A percentile compares a stretch with the other conserved stretches of the same genome.
Evolutionary conservation across 1,139 yeast genomes (phyloP).

Genomic region (Komagataea norvegica): DNA sequence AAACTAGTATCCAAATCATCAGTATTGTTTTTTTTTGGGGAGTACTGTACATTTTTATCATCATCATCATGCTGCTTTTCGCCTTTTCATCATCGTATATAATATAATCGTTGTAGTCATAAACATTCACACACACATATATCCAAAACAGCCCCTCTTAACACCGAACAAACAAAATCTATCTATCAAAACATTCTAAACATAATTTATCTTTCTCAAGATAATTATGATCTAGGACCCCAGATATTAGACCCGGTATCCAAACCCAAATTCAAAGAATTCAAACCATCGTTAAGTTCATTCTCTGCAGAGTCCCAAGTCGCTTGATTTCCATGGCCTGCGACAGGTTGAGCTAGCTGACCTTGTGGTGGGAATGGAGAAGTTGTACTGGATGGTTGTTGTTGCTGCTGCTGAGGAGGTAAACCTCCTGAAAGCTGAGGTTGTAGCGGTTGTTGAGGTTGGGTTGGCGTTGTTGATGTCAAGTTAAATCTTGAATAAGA

Average conservation of each 20-base stretch:
- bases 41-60: too few relatives aligned
- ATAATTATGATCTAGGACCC: slow-evolving; percentile 23
- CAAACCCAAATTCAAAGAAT: slow-evolving; percentile 21
- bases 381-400: slow-evolving; percentile 6
- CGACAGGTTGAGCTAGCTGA: slow-evolving; percentile 4
- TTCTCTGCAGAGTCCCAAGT: slow-evolving; percentile 16
- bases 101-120: too few relatives aligned
- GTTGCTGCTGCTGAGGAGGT: too few relatives aligned
- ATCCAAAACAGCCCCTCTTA: too few relatives aligned
- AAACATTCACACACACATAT: too few relatives aligned
- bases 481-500: slow-evolving; percentile 24
- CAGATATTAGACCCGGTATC: slow-evolving; percentile 24
- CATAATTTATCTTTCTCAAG: too few relatives aligned
- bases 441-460: slow-evolving; percentile 9
- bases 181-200: too few relatives aligned
- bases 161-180: too few relatives aligned
- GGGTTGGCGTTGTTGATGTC: slow-evolving; percentile 8
- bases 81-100: too few relatives aligned
- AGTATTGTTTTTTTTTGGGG: too few relatives aligned
- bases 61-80: too few relatives aligned
- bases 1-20: too few relatives aligned
- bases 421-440: slow-evolving; percentile 18
- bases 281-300: slow-evolving; percentile 24
- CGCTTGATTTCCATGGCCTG: slow-evolving; percentile 3
- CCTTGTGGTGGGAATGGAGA: slow-evolving; percentile 8